These are phyloP conservation scores for Capsella rubella DNA, from an alignment of 441 rosid species.

Conservation along the genomic window DNA sequence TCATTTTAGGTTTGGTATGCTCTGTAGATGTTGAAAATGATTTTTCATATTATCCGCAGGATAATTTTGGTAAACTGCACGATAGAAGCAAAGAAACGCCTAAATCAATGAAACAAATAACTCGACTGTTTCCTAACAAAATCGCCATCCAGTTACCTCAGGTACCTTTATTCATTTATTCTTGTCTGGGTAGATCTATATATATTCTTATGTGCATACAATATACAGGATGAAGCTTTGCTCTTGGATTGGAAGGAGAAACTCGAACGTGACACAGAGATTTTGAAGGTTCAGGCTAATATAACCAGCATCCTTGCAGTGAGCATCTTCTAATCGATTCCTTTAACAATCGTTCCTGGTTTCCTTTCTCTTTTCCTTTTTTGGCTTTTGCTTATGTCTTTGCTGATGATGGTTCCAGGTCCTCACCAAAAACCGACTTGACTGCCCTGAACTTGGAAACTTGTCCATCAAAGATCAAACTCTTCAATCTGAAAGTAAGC, in stretches of 20 bases:
- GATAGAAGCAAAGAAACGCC: conserved; percentile 94
- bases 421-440: conserved; percentile 68
- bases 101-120: conserved; percentile 88
- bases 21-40: conserved; percentile 26
- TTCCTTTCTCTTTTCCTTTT: neutral
- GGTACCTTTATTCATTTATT: conserved; percentile 48
- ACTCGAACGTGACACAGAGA: conserved; percentile 91
- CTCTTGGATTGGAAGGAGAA: conserved; percentile 98
- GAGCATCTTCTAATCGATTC: conserved; percentile 45
- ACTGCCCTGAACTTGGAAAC: conserved; percentile 81
- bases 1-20: conserved; percentile 17
- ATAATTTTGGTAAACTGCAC: conserved; percentile 85
- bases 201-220: conserved; percentile 42
- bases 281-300: conserved; percentile 87
- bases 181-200: conserved; percentile 1
- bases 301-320: conserved; percentile 70
- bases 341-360: conserved; percentile 6
- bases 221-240: conserved; percentile 81
- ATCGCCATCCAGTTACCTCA: conserved; percentile 96
- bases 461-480: conserved; percentile 82
- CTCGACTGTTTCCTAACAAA: conserved; percentile 96
- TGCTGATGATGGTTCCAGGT: conserved; percentile 41
- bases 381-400: conserved; percentile 18
- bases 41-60: conserved; percentile 55
- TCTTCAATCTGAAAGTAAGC: conserved; percentile 79